Evolutionary conservation across 2,329 filamentous ascomycete species (phyloP).

Genomic region (Pestalotiopsis sp.): DNA sequence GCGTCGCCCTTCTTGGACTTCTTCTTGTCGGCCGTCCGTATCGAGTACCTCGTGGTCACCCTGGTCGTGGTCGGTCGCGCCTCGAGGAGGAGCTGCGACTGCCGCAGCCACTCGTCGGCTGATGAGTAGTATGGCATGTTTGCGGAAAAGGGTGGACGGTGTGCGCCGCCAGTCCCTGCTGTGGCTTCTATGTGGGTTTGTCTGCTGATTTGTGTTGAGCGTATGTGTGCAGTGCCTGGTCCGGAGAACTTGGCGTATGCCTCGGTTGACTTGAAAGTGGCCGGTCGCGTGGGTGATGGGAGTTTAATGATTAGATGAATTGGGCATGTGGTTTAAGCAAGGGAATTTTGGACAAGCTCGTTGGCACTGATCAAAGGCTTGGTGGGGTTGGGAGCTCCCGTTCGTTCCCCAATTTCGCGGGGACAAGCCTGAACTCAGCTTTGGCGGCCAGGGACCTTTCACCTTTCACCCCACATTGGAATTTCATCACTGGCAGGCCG

Average conservation of each 20-base stretch:
- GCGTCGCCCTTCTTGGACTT: constrained; percentile 31
- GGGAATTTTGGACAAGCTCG: background rate
- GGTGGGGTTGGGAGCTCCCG: constrained; percentile 12
- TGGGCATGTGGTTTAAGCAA: background rate
- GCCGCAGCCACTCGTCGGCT: constrained; percentile 88
- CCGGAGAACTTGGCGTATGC: background rate
- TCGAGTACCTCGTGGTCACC: constrained; percentile 91
- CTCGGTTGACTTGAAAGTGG: background rate
- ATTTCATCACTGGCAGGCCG: constrained; percentile 4
- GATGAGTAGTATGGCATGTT: constrained; percentile 80
- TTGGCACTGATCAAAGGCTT: constrained; percentile 2
- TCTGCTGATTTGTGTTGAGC: background rate
- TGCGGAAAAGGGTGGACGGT: constrained; percentile 8
- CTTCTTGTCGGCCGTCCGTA: constrained; percentile 37
- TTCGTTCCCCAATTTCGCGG: constrained; percentile 1
- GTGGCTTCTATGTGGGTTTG: background rate
- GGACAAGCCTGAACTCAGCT: background rate
- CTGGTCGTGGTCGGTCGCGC: constrained; percentile 83
- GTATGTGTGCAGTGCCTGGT: background rate
- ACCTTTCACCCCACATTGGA: constrained; percentile 7
- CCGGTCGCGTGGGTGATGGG: background rate
- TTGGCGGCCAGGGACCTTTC: background rate
- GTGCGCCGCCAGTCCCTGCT: background rate
- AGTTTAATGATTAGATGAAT: background rate
- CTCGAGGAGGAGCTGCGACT: constrained; percentile 83